phyloP scores from a whole-genome alignment of 768 basidiomycete genomes.

The Gyrodon lividus region DNA sequence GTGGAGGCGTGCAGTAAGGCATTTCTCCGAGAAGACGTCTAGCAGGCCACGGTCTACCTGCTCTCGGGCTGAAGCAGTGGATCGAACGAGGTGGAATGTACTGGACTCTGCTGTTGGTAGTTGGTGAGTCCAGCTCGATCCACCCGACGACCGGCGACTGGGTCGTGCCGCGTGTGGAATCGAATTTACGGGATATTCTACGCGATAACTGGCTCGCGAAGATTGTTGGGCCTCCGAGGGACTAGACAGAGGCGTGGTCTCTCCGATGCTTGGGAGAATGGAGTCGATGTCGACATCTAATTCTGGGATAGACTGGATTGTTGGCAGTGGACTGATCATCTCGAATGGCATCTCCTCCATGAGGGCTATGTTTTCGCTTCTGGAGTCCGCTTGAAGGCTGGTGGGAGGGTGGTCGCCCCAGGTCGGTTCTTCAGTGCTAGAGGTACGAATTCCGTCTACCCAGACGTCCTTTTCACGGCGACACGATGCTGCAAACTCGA shows the following conservation, averaged over 20 bases:
- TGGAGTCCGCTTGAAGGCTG: slow-evolving; percentile 53
- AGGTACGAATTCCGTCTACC: slow-evolving; percentile 65
- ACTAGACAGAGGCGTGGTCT: neutral
- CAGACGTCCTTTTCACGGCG: slow-evolving; percentile 84
- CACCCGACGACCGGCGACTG: slow-evolving; percentile 62
- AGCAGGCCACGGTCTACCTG: slow-evolving; percentile 75
- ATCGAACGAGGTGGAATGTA: slow-evolving; percentile 64
- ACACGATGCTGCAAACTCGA: slow-evolving; percentile 87
- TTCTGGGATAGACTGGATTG: slow-evolving; percentile 60
- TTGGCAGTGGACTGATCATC: slow-evolving; percentile 43
- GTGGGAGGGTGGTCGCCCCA: slow-evolving; percentile 65
- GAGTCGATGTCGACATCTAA: slow-evolving; percentile 25
- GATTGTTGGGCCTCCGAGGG: slow-evolving; percentile 1
- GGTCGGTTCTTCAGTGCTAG: slow-evolving; percentile 39
- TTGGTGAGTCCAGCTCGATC: slow-evolving; percentile 62
- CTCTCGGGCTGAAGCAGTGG: slow-evolving; percentile 60
- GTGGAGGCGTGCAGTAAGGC: slow-evolving; percentile 64
- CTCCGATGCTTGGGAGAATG: slow-evolving; percentile 5
- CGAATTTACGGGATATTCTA: slow-evolving; percentile 5
- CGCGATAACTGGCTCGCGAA: slow-evolving; percentile 20
- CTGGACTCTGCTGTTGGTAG: slow-evolving; percentile 45
- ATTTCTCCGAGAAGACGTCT: slow-evolving; percentile 78
- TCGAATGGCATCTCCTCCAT: slow-evolving; percentile 41
- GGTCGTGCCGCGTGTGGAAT: slow-evolving; percentile 23
- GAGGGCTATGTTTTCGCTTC: slow-evolving; percentile 38